These are phyloP conservation scores for Penicillium sp. DNA, from an alignment of 2,329 filamentous ascomycete genomes.

Conservation along the genomic window DNA sequence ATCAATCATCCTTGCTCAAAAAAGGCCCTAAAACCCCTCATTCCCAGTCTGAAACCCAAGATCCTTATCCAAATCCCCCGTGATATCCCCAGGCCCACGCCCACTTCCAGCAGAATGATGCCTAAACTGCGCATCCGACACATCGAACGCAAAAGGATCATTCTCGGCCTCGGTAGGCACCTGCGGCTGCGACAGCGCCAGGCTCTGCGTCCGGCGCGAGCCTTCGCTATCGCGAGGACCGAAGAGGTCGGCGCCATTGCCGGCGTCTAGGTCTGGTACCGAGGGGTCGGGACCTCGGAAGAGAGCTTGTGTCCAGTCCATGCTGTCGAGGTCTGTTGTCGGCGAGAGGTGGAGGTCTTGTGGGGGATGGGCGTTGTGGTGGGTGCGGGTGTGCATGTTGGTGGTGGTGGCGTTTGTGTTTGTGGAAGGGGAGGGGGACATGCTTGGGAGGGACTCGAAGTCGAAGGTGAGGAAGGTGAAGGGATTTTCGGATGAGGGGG, in stretches of 20 bases:
- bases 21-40: constrained; percentile 28
- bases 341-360: constrained; percentile 13
- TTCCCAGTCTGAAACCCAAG: constrained; percentile 36
- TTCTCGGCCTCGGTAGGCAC: neutral
- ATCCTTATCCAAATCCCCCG: constrained; percentile 42
- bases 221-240: neutral
- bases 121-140: neutral
- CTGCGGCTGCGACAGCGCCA: neutral
- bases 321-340: constrained; percentile 23
- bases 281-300: constrained; percentile 24
- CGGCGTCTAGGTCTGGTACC: constrained; percentile 8
- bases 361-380: neutral
- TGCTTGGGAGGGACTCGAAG: constrained; percentile 27
- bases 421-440: constrained; percentile 4
- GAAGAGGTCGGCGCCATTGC: constrained; percentile 8
- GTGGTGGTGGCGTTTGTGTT: neutral
- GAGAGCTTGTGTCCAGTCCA: constrained; percentile 37
- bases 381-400: neutral
- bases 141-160: constrained; percentile 19
- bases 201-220: constrained; percentile 10
- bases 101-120: constrained; percentile 16
- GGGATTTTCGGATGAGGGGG: constrained; percentile 14
- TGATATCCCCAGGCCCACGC: constrained; percentile 27
- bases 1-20: neutral
- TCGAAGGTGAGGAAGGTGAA: constrained; percentile 30